phyloP scores from a whole-genome alignment of 2,329 filamentous ascomycete species.

The Neofusicoccum umdonicola region DNA sequence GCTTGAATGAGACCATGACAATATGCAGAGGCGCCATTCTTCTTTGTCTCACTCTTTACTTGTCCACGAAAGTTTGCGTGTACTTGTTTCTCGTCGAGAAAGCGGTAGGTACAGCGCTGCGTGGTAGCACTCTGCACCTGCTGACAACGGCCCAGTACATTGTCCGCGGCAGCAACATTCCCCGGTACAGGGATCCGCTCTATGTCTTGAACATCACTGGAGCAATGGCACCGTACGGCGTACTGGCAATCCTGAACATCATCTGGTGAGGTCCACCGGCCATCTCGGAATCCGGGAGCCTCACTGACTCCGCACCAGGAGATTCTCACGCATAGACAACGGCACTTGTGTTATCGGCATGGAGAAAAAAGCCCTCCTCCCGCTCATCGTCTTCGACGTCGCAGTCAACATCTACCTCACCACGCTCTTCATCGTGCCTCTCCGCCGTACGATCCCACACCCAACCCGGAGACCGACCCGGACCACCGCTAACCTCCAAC shows the following conservation, averaged over 20 bases:
- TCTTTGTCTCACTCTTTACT: neutral
- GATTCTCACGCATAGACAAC: neutral
- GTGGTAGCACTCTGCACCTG: neutral
- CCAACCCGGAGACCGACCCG: too few relatives aligned
- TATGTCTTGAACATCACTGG: neutral
- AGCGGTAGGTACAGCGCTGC: neutral
- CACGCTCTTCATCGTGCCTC: constrained; percentile 60
- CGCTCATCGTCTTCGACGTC: constrained; percentile 60
- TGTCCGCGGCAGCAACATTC: neutral
- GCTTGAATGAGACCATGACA: neutral
- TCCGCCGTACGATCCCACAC: constrained; percentile 37
- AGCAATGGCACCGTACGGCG: neutral
- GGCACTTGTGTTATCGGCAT: constrained; percentile 59
- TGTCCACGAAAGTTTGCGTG: constrained; percentile 6
- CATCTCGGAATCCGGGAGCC: neutral
- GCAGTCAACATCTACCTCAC: constrained; percentile 63
- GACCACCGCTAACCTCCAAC: neutral
- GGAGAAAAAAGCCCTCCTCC: constrained; percentile 57
- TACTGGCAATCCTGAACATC: constrained; percentile 8
- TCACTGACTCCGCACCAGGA: neutral
- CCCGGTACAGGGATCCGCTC: neutral
- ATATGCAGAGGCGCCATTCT: neutral
- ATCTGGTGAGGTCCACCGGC: neutral
- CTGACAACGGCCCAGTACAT: neutral
- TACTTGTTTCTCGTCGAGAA: constrained; percentile 5